A percentile compares a stretch with the other conserved stretches of the same genome.
These are phyloP conservation scores for Cyclotella choctawhatcheeana DNA, from an alignment of 108 stramenopile genomes.

Conservation along the genomic window DNA sequence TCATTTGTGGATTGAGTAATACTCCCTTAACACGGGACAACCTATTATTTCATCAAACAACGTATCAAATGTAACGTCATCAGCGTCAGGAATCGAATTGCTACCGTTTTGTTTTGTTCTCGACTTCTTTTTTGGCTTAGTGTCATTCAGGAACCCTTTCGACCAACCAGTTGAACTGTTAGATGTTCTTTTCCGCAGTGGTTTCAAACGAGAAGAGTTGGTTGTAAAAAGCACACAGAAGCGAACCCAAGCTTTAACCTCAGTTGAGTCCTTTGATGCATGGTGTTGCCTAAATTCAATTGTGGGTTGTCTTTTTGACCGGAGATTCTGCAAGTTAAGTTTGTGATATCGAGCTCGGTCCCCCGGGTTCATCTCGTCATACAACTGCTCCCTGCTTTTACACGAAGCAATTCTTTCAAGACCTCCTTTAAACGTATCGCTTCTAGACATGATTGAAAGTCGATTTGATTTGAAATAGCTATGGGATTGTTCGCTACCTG, in stretches of 20 bases:
- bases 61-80: not conserved
- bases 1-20: not conserved
- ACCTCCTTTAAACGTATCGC: conserved; percentile 7
- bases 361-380: conserved; percentile 50
- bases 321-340: conserved; percentile 66
- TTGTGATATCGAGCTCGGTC: conserved; percentile 61
- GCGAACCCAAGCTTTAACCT: conserved; percentile 60
- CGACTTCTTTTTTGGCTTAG: too few relatives aligned
- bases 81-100: not conserved
- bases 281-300: conserved; percentile 79
- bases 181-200: too few relatives aligned
- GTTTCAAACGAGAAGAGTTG: too few relatives aligned
- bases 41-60: not conserved
- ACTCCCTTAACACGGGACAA: not conserved
- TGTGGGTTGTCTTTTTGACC: conserved; percentile 56
- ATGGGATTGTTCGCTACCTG: conserved; percentile 37
- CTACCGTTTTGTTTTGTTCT: too few relatives aligned
- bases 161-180: too few relatives aligned
- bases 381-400: conserved; percentile 22
- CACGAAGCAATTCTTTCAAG: conserved; percentile 42
- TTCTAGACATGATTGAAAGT: conserved; percentile 18
- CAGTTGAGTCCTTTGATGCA: conserved; percentile 46
- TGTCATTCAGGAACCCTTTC: too few relatives aligned
- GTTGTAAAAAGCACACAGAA: conserved; percentile 12
- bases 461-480: conserved; percentile 58